Evolutionary conservation across 495 filamentous ascomycete genomes (phyloP).

Genomic region (Chlorociboria aeruginascens): DNA sequence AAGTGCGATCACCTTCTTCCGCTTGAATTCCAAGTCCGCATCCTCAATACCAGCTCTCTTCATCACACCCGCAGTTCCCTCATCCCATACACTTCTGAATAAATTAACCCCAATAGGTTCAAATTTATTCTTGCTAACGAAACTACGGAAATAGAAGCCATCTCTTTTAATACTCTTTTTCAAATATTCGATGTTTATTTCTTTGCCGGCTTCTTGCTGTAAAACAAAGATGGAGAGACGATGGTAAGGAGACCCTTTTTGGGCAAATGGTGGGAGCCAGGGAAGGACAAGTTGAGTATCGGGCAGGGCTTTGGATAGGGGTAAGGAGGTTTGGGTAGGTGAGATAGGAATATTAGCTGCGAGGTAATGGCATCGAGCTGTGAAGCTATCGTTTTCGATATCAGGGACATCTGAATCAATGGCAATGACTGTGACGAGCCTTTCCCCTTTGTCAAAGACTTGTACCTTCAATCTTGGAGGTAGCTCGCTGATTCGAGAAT

Average conservation of each 20-base stretch:
- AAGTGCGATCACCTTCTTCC: slow-evolving; percentile 43
- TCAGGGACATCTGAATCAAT: slow-evolving; percentile 88
- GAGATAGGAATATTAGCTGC: slow-evolving; percentile 49
- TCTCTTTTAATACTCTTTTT: slow-evolving; percentile 42
- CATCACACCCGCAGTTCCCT: slow-evolving; percentile 77
- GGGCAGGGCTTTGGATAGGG: slow-evolving; percentile 29
- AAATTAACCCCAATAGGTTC: slow-evolving; percentile 69
- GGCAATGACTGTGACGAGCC: slow-evolving; percentile 72
- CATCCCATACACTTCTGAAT: slow-evolving; percentile 87
- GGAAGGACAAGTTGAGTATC: slow-evolving; percentile 57
- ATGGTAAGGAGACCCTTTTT: slow-evolving; percentile 88
- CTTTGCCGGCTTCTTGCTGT: slow-evolving; percentile 53
- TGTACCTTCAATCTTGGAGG: slow-evolving; percentile 71
- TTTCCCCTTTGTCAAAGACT: slow-evolving; percentile 67
- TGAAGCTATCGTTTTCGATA: slow-evolving; percentile 62
- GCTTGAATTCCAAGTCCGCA: slow-evolving; percentile 73
- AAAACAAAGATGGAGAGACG: slow-evolving; percentile 73
- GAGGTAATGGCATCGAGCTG: slow-evolving; percentile 73
- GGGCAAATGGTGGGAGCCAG: slow-evolving; percentile 76
- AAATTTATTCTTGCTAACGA: slow-evolving; percentile 55
- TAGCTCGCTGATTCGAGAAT: slow-evolving; percentile 52
- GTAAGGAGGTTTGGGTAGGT: slow-evolving; percentile 32
- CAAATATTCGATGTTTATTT: slow-evolving; percentile 48
- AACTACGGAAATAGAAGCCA: slow-evolving; percentile 57
- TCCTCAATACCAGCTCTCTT: slow-evolving; percentile 57